These are phyloP conservation scores for Gynandropsis gynandra DNA, from an alignment of 345 rosid species.

Conservation along the genomic window DNA sequence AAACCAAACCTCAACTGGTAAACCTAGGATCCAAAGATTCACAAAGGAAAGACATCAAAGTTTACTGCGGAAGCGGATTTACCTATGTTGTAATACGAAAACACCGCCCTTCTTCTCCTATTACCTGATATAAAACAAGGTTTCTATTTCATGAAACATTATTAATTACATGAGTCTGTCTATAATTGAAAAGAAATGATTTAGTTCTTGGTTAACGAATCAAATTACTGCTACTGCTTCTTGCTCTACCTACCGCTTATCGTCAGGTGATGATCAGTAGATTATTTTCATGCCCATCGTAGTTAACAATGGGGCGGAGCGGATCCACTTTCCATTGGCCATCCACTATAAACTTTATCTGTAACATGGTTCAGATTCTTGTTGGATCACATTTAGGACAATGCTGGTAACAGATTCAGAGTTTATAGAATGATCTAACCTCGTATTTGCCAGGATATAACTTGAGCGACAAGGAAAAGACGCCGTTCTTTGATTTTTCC, in stretches of 20 bases:
- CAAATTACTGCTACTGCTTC: constrained; percentile 17
- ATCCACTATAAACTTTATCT: constrained; percentile 91
- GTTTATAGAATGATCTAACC: constrained; percentile 34
- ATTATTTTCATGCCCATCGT: constrained; percentile 66
- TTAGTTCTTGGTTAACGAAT: constrained; percentile 7
- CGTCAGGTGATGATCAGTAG: constrained; percentile 50
- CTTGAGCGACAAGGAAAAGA: constrained; percentile 59
- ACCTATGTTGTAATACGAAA: constrained; percentile 39
- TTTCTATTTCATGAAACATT: constrained; percentile 10
- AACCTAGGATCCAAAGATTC: constrained; percentile 23
- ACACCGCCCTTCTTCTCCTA: background rate
- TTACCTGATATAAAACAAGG: background rate
- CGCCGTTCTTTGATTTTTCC: constrained; percentile 63
- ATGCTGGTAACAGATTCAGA: background rate
- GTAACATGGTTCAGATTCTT: constrained; percentile 20
- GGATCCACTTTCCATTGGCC: constrained; percentile 95
- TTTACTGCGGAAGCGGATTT: constrained; percentile 88
- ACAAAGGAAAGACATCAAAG: constrained; percentile 20
- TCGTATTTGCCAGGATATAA: constrained; percentile 87
- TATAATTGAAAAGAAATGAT: constrained; percentile 1
- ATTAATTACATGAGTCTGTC: constrained; percentile 19
- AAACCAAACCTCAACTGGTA: constrained; percentile 44
- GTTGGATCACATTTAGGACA: background rate
- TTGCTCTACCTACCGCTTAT: constrained; percentile 21
- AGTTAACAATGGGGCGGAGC: constrained; percentile 63